Conservation (phyloP, 805 yeast genomes). For the Candida mattraensis region DNA sequence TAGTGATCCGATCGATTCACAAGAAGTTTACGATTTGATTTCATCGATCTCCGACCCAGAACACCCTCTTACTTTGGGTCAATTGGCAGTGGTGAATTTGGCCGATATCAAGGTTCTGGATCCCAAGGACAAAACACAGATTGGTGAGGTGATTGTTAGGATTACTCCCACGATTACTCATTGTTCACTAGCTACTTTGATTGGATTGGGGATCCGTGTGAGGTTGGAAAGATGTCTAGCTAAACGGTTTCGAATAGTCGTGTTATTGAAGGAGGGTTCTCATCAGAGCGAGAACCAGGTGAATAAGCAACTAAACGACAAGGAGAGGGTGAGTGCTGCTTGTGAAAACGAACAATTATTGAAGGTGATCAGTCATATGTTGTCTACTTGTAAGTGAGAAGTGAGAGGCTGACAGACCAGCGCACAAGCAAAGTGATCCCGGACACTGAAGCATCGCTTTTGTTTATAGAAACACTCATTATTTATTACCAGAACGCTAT, state of each 20-base stretch:
- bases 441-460: too few relatives aligned
- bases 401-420: too few relatives aligned
- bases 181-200: conserved; percentile 92
- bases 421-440: too few relatives aligned
- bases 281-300: conserved; percentile 97
- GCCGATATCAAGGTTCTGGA: conserved; percentile 74
- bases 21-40: conserved; percentile 85
- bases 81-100: conserved; percentile 87
- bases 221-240: conserved; percentile 88
- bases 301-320: conserved; percentile 93
- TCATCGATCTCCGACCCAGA: conserved; percentile 94
- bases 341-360: conserved; percentile 93
- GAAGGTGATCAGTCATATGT: conserved; percentile 89
- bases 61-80: conserved; percentile 93
- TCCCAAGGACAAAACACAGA: conserved; percentile 47
- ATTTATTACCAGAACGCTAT: too few relatives aligned
- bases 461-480: too few relatives aligned
- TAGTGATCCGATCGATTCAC: conserved; percentile 64
- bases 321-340: conserved; percentile 97
- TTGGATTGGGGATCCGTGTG: conserved; percentile 92
- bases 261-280: conserved; percentile 83
- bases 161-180: conserved; percentile 98
- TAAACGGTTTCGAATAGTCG: conserved; percentile 74
- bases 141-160: conserved; percentile 74
- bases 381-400: conserved; percentile 65